Percentiles rank a stretch among this genome's conserved stretches.
Conservation (phyloP, 805 yeast genomes). For the Candida corydali region DNA sequence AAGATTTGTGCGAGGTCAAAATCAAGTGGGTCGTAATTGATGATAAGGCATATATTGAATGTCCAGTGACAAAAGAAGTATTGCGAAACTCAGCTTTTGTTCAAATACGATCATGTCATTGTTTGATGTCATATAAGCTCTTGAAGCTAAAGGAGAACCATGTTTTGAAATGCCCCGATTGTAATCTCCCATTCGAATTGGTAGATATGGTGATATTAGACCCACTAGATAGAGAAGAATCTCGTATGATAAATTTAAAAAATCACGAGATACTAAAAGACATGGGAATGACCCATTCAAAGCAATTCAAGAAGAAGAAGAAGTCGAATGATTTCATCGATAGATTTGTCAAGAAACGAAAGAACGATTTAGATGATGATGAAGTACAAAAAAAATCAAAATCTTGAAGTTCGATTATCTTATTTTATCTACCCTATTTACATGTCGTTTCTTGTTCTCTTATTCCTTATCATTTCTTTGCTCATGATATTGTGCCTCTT, state of each 20-base stretch:
- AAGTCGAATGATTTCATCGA: background rate
- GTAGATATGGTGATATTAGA: conserved; percentile 31
- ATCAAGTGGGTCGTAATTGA: conserved; percentile 16
- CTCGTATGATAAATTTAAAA: conserved; percentile 13
- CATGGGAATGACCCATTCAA: conserved; percentile 22
- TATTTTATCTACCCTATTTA: too few relatives aligned
- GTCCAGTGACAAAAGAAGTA: conserved; percentile 28
- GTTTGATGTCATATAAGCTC: conserved; percentile 26
- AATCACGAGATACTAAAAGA: conserved; percentile 7
- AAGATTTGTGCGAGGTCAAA: conserved; percentile 23
- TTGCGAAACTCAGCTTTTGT: conserved; percentile 16
- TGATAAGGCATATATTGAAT: conserved; percentile 15
- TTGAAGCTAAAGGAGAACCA: conserved; percentile 13
- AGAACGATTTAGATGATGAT: background rate
- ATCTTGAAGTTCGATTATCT: background rate
- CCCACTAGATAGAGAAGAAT: conserved; percentile 14
- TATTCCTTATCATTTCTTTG: conserved; percentile 13
- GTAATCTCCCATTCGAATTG: conserved; percentile 19
- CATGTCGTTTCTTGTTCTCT: background rate
- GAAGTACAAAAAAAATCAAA: background rate
- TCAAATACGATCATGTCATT: conserved; percentile 37
- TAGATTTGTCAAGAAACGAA: background rate
- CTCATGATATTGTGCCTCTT: conserved; percentile 27
- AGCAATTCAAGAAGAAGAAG: conserved; percentile 14
- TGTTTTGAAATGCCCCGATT: conserved; percentile 27